A percentile compares a stretch with the other conserved stretches of the same genome.
Conservation (phyloP, 768 basidiomycete species). For the Xanthoconium purpureum region DNA sequence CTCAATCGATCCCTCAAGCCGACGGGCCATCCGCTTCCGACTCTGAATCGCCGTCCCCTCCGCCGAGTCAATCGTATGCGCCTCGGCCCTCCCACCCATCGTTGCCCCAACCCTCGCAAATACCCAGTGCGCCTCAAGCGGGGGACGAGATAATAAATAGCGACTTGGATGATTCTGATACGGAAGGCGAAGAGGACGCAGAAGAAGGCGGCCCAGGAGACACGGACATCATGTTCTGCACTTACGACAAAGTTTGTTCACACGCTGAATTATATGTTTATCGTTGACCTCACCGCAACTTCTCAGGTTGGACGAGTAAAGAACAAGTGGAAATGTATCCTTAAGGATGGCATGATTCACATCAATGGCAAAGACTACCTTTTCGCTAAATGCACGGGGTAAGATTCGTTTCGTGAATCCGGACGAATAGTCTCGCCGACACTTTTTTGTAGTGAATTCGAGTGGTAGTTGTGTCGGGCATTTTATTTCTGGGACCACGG, state of each 20-base stretch:
- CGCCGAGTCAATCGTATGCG: constrained; percentile 58
- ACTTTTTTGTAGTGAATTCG: constrained; percentile 37
- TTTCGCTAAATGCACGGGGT: constrained; percentile 97
- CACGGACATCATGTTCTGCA: constrained; percentile 94
- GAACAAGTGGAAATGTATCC: constrained; percentile 99
- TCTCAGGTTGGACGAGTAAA: constrained; percentile 94
- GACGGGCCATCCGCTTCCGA: constrained; percentile 72
- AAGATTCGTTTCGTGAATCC: constrained; percentile 26
- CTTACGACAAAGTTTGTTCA: constrained; percentile 86
- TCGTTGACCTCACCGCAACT: neutral
- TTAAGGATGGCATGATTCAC: constrained; percentile 97
- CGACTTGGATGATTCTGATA: constrained; percentile 93
- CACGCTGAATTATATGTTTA: neutral
- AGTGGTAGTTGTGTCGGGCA: constrained; percentile 35
- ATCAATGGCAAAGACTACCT: constrained; percentile 97
- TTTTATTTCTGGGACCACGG: constrained; percentile 1
- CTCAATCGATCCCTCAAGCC: constrained; percentile 64
- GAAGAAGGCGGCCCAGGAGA: constrained; percentile 74
- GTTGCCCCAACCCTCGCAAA: constrained; percentile 57
- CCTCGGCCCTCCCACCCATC: constrained; percentile 74
- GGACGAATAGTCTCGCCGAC: neutral
- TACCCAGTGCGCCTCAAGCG: constrained; percentile 34
- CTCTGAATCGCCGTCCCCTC: constrained; percentile 69
- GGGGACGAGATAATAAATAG: constrained; percentile 91
- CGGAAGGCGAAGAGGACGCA: constrained; percentile 78